Evolutionary conservation across 805 yeast genomes (phyloP).

Genomic region (Phaffomyces thermotolerans): DNA sequence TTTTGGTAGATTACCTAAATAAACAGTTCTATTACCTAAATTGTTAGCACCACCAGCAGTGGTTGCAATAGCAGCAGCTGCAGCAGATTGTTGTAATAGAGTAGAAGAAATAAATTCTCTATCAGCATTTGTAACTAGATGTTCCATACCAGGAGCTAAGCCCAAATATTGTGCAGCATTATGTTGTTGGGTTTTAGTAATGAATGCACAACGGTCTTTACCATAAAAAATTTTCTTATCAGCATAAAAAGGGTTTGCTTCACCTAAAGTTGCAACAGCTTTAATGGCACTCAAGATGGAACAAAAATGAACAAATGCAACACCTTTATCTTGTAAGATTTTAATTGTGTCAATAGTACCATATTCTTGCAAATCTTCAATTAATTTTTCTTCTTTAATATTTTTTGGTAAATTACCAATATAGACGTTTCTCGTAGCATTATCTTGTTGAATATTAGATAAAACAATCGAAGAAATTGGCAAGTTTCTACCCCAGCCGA

Average conservation of each 20-base stretch:
- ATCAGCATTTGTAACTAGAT: constrained; percentile 63
- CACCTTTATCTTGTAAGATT: constrained; percentile 70
- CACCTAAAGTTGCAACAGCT: constrained; percentile 71
- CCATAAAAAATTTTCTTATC: constrained; percentile 84
- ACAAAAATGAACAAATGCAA: constrained; percentile 86
- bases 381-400: constrained; percentile 57
- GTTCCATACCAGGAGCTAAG: constrained; percentile 82
- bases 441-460: constrained; percentile 71
- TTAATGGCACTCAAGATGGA: constrained; percentile 80
- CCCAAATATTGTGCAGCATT: constrained; percentile 95
- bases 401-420: constrained; percentile 71
- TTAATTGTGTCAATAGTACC: constrained; percentile 86
- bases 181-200: constrained; percentile 92
- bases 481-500: constrained; percentile 90
- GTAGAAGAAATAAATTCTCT: constrained; percentile 56
- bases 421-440: constrained; percentile 92
- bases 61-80: constrained; percentile 96
- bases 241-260: constrained; percentile 55
- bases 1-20: constrained; percentile 83
- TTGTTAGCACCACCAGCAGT: constrained; percentile 91
- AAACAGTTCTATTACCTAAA: constrained; percentile 89
- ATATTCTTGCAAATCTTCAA: constrained; percentile 58
- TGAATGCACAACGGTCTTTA: constrained; percentile 90
- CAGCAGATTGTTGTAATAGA: constrained; percentile 87
- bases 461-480: constrained; percentile 69